Base-by-base conservation (phyloP, 2,329 filamentous ascomycete genomes). In the Lecanoromycetidae sp. region DNA sequence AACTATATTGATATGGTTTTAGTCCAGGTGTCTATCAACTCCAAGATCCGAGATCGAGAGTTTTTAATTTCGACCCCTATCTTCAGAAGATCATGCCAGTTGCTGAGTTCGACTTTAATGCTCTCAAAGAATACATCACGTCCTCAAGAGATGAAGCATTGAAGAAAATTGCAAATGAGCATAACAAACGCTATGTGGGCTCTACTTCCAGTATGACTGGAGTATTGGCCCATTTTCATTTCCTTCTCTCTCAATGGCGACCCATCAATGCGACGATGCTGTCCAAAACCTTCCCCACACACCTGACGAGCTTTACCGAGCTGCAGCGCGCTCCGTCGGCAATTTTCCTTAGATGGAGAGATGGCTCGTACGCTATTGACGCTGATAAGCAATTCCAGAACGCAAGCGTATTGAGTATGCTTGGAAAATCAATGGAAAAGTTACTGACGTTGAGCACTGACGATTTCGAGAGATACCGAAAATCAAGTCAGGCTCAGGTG, bases 61-160 rank as follows among this genome's bases (percentile, higher is more conserved):
- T 96, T 5, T 98, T 80, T 72, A 98, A 98, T 62, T 98, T 98
- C 58, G 90, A 98, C 60, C 91, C 93, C 0, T 95, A 95, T 59
- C 74, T 98, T 17, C 79, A 87, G 51, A 80, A 79, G 44, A 93
- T 98, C 57, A 96, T 96, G 87, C 88, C 91, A 2, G 80, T 91
- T 13, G 71, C 77, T 2, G 86, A 98, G 59, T 98, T 98, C 59
- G 86, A 98, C 59, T 98, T 94, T 63, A 76, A 84, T 49, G 80
- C 87, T 3, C 65, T 98, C 45, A 86, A 84, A 61, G 74, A 80
- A 53, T 98, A 94, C 63, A 79, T 94, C 54, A 95, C 88, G 0
- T 95, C 91, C 0, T 96, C 90, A 8, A 80, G 84, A 60, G 91
- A 98, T 60, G 64, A 67, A 5, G 77, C 72, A 4, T 71, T 98